Evolutionary conservation across 177 flowering plant genomes (phyloP).

Genomic region (Vitis hybrid): DNA sequence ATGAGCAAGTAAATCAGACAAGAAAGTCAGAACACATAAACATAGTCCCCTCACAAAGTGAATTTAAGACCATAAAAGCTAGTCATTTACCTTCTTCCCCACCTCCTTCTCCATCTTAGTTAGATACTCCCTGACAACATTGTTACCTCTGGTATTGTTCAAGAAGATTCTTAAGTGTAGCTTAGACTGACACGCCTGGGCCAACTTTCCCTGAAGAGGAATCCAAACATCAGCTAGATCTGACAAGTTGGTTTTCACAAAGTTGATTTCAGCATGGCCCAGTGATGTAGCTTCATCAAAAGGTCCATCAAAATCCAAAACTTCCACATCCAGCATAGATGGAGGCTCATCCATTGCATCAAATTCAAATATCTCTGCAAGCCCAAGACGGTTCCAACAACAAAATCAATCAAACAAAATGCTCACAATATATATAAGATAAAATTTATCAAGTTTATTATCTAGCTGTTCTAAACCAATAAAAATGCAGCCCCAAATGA

Average conservation of each 20-base stretch:
- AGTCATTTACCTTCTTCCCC: slow-evolving; percentile 79
- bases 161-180: slow-evolving; percentile 81
- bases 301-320: slow-evolving; percentile 96
- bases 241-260: slow-evolving; percentile 65
- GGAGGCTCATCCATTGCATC: slow-evolving; percentile 99
- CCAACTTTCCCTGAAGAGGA: slow-evolving; percentile 86
- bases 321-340: slow-evolving; percentile 81
- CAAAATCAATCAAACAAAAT: background rate
- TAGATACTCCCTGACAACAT: slow-evolving; percentile 67
- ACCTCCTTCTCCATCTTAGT: slow-evolving; percentile 94
- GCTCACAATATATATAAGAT: background rate
- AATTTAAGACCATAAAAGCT: slow-evolving; percentile 6
- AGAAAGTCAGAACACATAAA: background rate
- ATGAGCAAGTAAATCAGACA: background rate
- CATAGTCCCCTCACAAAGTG: background rate
- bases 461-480: background rate
- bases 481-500: background rate
- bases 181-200: slow-evolving; percentile 85
- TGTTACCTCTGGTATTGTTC: slow-evolving; percentile 70
- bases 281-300: slow-evolving; percentile 86
- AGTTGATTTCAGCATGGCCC: slow-evolving; percentile 89
- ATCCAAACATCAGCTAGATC: slow-evolving; percentile 88
- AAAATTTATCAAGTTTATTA: background rate
- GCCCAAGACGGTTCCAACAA: slow-evolving; percentile 13
- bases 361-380: slow-evolving; percentile 93